Base-by-base conservation (phyloP, 139 green algal species). In the Closterium sp. region DNA sequence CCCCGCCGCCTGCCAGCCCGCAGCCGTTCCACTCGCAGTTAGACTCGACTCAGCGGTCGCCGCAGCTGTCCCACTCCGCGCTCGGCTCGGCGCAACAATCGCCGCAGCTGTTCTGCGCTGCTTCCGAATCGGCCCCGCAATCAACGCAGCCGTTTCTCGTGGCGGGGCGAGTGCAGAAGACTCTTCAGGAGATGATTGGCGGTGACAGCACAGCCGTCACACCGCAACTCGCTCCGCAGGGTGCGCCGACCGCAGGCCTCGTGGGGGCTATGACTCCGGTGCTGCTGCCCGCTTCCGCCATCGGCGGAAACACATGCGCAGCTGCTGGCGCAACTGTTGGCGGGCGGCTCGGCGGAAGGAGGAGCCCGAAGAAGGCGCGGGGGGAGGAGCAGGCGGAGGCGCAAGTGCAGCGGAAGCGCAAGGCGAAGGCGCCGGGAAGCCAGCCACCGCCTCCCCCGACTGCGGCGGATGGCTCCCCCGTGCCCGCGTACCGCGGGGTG, bases 401-500 rank as follows among this genome's bases (percentile, higher is more conserved):
- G 17, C 50, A 21, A 73, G 50, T 1, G 50, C 50, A 73, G 50
- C 50, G 50, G 50, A 73, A 73, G 50, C 50, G 50, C 50, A 73
- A 73, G 50, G 50, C 50, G 17, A 73, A 73, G 50, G 50, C 50
- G 50, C 13, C 50, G 9, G 50, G 50, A 73, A 73, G 17, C 50
- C 50, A 73, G 2, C 50, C 50, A 3, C 50, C 50, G 2, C 50
- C 50, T 73, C 50, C 50, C 50, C 50, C 50, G 13, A 73, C 17
- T 24, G 50, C 13, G 13, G 50, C 17, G 17, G 50, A 73, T 73
- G 50, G 50, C 10, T 73, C 50, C 50, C 50, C 50, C 1, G 50
- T 73, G 50, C 50, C 50, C 17, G 34, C 27, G n/a, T 99, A 98
- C 90, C 95, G 98, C 9, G 98, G 98, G 4, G 98, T 99, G 13